Base-by-base conservation (phyloP, 805 yeast species). In the Ogataea trehalophila region DNA sequence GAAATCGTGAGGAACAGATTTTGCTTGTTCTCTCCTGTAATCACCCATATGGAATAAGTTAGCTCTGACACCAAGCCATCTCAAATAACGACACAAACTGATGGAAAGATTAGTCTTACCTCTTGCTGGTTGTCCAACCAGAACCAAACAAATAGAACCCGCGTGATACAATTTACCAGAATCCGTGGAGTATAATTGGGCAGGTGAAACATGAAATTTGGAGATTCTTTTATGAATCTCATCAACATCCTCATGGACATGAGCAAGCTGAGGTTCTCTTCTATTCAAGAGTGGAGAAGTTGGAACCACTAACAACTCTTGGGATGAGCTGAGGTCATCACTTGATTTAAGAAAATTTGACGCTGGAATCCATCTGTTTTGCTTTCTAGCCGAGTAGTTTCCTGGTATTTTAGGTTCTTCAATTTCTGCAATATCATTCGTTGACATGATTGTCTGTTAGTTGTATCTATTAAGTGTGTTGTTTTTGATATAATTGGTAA, bases 21-120 rank as follows among this genome's bases (percentile, higher is more conserved):
- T 75, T 15, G 77, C 62, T 31, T 59, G 65, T 18, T 72, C 72
- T 52, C 97, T 77, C 58, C 97, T 77, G 62, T 91, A 92, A 64
- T 94, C 95, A 22, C 97, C 94, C 51, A 91, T 77, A 67, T 92
- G 98, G 70, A 88, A 92, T 29, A 89, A 81, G 58, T 89, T 91
- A 1, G 97, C 84, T 60, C 87, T 84, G 18, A 94, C 98, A 5
- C 99, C 99, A 40, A 94, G 72, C 99, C 99, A 94, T 58, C 97
- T 77, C 55, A 95, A 73, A 65, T 91, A 94, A 49, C 99, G 77
- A 4, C 97, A 89, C 53, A 94, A 74, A 14, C 96, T 84, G 37
- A 92, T 97, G 6, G 97, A 85, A 43, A 92, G 73, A 63, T 90
- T 89, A 1, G 99, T 94, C 64, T 94, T 94, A 2, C 98, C 97